These are phyloP conservation scores for Neurospora sp. DNA, from an alignment of 495 filamentous ascomycete species.

Conservation along the genomic window DNA sequence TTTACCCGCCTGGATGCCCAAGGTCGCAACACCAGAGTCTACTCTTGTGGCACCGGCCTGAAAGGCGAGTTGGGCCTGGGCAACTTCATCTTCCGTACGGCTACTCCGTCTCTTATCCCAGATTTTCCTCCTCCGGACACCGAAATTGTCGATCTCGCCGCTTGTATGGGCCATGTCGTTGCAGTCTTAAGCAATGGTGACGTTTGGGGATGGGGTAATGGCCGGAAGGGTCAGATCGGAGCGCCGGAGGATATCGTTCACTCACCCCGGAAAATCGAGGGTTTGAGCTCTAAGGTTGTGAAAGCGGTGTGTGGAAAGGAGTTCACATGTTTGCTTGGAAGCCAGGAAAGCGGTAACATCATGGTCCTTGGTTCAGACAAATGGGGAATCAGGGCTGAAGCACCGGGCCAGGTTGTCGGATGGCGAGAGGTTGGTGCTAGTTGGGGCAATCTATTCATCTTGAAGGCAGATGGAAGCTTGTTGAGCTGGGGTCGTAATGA, in stretches of 20 bases:
- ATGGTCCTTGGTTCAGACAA: conserved; percentile 60
- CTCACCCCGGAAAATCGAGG: conserved; percentile 48
- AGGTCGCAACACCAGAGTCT: conserved; percentile 34
- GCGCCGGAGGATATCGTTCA: conserved; percentile 34
- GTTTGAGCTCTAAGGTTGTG: conserved; percentile 42
- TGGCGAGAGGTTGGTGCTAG: conserved; percentile 60
- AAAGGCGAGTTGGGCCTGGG: conserved; percentile 69
- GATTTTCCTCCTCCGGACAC: conserved; percentile 51
- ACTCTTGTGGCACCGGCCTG: conserved; percentile 49
- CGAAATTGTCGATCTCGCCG: conserved; percentile 47
- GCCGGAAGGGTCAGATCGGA: conserved; percentile 77
- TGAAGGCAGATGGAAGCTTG: conserved; percentile 45
- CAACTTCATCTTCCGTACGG: conserved; percentile 18
- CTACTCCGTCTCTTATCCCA: conserved; percentile 27
- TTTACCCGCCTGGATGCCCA: conserved; percentile 39
- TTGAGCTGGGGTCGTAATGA: conserved; percentile 71
- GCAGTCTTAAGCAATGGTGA: conserved; percentile 63
- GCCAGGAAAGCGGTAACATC: conserved; percentile 42
- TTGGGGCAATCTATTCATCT: conserved; percentile 73
- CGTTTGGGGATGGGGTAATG: conserved; percentile 81
- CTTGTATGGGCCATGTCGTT: conserved; percentile 69
- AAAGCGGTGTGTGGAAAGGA: conserved; percentile 69
- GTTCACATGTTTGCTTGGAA: conserved; percentile 63
- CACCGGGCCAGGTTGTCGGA: conserved; percentile 23
- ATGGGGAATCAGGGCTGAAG: conserved; percentile 45